These are phyloP conservation scores for Botrytis sinoallii DNA, from an alignment of 2,329 filamentous ascomycete genomes.

Conservation along the genomic window DNA sequence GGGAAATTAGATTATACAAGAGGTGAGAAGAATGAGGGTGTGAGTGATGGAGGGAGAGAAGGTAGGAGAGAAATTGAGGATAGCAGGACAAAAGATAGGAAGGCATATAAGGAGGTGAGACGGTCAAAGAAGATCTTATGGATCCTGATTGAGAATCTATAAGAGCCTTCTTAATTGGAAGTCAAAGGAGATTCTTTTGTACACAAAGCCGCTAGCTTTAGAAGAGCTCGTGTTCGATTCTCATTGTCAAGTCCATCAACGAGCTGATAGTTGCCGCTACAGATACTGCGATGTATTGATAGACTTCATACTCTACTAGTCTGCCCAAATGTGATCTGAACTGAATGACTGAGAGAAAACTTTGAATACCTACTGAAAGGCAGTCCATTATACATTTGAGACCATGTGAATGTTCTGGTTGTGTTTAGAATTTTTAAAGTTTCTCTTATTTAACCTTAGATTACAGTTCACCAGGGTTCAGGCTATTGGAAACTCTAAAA, in stretches of 20 bases:
- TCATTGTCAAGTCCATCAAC: background rate
- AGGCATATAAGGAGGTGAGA: background rate
- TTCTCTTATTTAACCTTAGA: background rate
- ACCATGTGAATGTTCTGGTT: background rate
- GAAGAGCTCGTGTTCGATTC: background rate
- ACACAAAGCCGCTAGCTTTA: background rate
- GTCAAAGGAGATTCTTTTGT: too few relatives aligned
- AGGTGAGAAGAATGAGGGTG: background rate
- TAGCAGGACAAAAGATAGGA: background rate
- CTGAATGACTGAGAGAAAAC: background rate
- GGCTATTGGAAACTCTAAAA: background rate
- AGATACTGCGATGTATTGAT: background rate
- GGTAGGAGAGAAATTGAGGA: background rate
- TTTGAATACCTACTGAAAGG: background rate
- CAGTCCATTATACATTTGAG: background rate
- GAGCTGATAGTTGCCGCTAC: background rate
- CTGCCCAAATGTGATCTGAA: background rate
- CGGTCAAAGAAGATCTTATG: background rate
- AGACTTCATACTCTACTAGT: background rate
- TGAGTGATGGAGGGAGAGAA: background rate
- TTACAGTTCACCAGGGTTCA: too few relatives aligned
- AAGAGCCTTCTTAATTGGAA: background rate
- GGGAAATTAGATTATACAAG: background rate
- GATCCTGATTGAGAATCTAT: background rate
- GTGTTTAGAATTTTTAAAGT: background rate